A percentile compares a stretch with the other conserved stretches of the same genome.
Evolutionary conservation across 305 asterid genomes (phyloP).

Genomic region (Solanum chacoense): DNA sequence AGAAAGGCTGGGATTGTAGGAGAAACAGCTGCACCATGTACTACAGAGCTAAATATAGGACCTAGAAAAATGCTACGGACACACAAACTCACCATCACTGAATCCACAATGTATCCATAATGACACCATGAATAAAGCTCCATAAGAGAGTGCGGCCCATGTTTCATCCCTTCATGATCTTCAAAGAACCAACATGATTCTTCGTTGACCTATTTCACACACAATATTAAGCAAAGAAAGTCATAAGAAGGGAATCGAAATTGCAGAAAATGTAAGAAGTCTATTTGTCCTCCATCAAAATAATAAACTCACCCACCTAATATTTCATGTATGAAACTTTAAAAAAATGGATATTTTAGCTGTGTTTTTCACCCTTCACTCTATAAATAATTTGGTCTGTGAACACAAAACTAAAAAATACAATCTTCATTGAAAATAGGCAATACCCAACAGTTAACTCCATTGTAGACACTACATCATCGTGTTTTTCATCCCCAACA

Average conservation of each 20-base stretch:
- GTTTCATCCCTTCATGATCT: constrained; percentile 64
- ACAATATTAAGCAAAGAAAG: not conserved
- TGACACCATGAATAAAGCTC: constrained; percentile 79
- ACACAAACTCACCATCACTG: constrained; percentile 44
- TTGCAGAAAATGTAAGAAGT: not conserved
- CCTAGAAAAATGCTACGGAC: not conserved
- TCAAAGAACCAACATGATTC: constrained; percentile 76
- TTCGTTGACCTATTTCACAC: constrained; percentile 42
- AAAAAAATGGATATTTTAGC: no score
- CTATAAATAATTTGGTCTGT: not conserved
- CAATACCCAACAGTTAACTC: constrained; percentile 1
- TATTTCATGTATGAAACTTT: not conserved
- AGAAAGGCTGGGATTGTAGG: not conserved
- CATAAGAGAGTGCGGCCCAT: constrained; percentile 67
- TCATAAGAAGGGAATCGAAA: not conserved
- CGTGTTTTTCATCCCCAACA: not conserved
- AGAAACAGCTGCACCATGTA: not conserved
- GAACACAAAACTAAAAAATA: not conserved
- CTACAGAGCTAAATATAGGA: not conserved
- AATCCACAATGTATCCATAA: constrained; percentile 45
- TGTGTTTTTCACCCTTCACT: not conserved
- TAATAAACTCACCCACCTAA: not conserved
- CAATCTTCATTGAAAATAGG: not conserved
- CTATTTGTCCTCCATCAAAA: not conserved
- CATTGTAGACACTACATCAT: not conserved